phyloP scores from a whole-genome alignment of 2,329 filamentous ascomycete species.

The Penicillium sp. region DNA sequence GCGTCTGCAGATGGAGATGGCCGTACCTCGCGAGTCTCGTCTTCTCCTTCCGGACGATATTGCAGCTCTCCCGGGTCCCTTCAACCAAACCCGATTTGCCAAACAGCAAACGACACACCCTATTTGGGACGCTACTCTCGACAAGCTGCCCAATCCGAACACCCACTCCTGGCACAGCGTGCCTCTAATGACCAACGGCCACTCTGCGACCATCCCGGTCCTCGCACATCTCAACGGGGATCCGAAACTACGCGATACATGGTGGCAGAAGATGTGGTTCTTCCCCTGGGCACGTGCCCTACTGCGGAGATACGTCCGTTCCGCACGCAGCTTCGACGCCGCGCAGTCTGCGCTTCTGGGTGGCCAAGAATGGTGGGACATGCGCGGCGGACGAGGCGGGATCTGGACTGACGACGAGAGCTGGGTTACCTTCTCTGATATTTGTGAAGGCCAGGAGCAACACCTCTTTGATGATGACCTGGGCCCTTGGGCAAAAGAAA shows the following conservation, averaged over 20 bases:
- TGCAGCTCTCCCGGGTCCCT: conserved; percentile 31
- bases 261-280: conserved; percentile 53
- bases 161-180: conserved; percentile 44
- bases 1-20: conserved; percentile 34
- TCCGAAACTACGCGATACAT: conserved; percentile 28
- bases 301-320: conserved; percentile 50
- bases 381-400: conserved; percentile 53
- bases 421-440: conserved; percentile 51
- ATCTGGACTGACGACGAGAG: conserved; percentile 52
- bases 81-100: conserved; percentile 30
- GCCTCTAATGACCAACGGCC: conserved; percentile 49
- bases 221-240: conserved; percentile 44
- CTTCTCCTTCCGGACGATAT: conserved; percentile 42
- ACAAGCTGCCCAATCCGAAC: conserved; percentile 42
- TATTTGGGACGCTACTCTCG: conserved; percentile 39
- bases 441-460: conserved; percentile 46
- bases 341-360: conserved; percentile 47
- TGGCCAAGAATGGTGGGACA: conserved; percentile 50
- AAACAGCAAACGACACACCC: conserved; percentile 30
- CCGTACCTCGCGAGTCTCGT: conserved; percentile 38
- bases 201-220: conserved; percentile 48
- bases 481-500: conserved; percentile 42
- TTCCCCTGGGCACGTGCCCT: conserved; percentile 49
- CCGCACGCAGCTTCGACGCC: conserved; percentile 41
- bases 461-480: conserved; percentile 50